Evolutionary conservation across 768 basidiomycete genomes (phyloP).

Genomic region (Calocera cornea): DNA sequence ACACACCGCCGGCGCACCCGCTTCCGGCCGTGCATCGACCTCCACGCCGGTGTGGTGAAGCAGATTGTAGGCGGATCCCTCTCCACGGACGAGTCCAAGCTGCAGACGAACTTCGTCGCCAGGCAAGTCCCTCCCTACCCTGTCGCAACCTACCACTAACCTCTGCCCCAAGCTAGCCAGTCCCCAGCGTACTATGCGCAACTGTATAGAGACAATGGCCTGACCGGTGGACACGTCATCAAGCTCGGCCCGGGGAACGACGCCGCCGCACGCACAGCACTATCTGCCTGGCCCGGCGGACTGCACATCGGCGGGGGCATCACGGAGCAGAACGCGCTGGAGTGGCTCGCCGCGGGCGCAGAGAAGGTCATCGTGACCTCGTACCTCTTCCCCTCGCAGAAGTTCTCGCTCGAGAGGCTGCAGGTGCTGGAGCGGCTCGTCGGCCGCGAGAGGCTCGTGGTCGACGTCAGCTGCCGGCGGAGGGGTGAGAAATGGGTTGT

Average conservation of each 20-base stretch:
- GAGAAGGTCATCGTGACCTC: constrained; percentile 99
- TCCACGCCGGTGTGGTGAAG: constrained; percentile 91
- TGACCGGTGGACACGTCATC: constrained; percentile 88
- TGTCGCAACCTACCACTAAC: background rate
- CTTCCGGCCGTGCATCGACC: constrained; percentile 92
- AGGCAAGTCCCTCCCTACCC: constrained; percentile 40
- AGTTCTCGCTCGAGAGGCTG: constrained; percentile 64
- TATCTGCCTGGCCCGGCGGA: constrained; percentile 76
- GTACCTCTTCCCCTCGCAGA: constrained; percentile 74
- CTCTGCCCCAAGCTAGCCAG: constrained; percentile 36
- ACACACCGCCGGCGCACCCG: constrained; percentile 28
- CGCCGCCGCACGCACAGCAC: constrained; percentile 69
- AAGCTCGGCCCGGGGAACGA: constrained; percentile 89
- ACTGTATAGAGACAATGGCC: constrained; percentile 53
- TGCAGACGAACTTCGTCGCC: constrained; percentile 85
- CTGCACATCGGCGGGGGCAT: constrained; percentile 94
- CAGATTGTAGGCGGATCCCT: constrained; percentile 96
- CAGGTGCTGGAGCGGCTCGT: constrained; percentile 45
- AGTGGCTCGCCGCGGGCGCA: constrained; percentile 82
- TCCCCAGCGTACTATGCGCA: constrained; percentile 66
- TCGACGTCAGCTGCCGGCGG: constrained; percentile 88
- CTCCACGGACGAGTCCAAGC: constrained; percentile 39
- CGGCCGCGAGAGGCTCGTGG: constrained; percentile 77
- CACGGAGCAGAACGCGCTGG: constrained; percentile 57
- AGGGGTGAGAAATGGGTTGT: constrained; percentile 72